These are phyloP conservation scores for Herpetospermum pedunculosum DNA, from an alignment of 306 rosid genomes.

Conservation along the genomic window DNA sequence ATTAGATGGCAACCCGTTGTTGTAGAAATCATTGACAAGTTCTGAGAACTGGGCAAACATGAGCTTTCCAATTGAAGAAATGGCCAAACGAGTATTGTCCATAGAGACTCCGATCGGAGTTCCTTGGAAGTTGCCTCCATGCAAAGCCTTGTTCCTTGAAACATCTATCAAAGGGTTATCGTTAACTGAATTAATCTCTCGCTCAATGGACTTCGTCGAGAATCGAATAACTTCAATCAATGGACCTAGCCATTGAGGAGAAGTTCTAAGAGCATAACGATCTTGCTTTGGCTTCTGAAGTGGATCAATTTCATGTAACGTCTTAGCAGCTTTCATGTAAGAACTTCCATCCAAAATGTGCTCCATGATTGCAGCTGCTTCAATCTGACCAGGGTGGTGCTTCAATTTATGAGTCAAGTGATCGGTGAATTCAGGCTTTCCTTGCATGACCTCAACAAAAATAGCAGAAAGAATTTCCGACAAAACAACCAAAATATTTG, in stretches of 20 bases:
- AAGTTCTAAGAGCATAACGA: constrained; percentile 74
- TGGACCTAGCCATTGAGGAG: constrained; percentile 96
- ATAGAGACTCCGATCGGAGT: constrained; percentile 90
- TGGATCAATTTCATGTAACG: constrained; percentile 63
- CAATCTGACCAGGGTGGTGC: constrained; percentile 89
- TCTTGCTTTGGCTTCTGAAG: constrained; percentile 81
- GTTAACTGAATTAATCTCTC: constrained; percentile 81
- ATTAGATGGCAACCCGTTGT: constrained; percentile 77
- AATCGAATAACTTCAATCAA: constrained; percentile 67
- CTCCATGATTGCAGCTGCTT: constrained; percentile 91
- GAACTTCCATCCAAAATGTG: constrained; percentile 81
- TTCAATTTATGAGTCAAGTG: constrained; percentile 40
- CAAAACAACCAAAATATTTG: neutral
- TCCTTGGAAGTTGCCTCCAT: constrained; percentile 93
- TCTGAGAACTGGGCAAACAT: constrained; percentile 87
- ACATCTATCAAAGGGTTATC: constrained; percentile 91
- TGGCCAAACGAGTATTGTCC: constrained; percentile 85
- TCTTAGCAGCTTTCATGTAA: constrained; percentile 51
- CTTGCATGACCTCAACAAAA: constrained; percentile 66
- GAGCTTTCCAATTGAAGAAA: constrained; percentile 81
- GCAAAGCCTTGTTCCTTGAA: constrained; percentile 73
- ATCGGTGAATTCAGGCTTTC: neutral
- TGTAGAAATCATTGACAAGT: constrained; percentile 77
- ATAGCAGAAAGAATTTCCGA: neutral
- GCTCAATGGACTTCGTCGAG: constrained; percentile 69